These are phyloP conservation scores for Acacia pycnantha DNA, from an alignment of 331 rosid genomes.

Conservation along the genomic window DNA sequence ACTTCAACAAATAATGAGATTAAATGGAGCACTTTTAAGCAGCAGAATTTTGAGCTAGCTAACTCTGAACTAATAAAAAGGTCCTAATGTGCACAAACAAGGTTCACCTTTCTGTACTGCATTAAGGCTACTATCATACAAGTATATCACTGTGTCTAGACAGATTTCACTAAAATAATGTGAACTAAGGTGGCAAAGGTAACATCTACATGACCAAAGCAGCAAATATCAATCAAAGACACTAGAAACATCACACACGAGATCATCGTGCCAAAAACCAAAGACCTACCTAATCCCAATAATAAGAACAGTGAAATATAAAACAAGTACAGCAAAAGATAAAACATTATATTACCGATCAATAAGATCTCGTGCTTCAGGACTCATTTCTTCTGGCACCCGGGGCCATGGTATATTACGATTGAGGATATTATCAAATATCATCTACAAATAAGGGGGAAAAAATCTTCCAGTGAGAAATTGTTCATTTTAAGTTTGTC, in stretches of 20 bases:
- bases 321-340: constrained; percentile 4
- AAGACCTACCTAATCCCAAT: constrained; percentile 2
- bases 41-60: background rate
- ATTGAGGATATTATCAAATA: constrained; percentile 95
- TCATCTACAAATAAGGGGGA: constrained; percentile 53
- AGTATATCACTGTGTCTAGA: background rate
- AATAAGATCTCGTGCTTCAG: constrained; percentile 84
- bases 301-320: constrained; percentile 9
- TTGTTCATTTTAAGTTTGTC: background rate
- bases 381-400: constrained; percentile 84
- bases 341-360: constrained; percentile 63
- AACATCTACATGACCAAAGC: constrained; percentile 4
- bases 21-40: background rate
- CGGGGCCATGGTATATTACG: constrained; percentile 95
- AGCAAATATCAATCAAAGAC: constrained; percentile 3
- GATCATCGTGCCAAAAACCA: constrained; percentile 2
- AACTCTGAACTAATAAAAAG: background rate
- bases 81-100: background rate
- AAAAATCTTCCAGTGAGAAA: constrained; percentile 25
- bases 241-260: background rate
- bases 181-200: background rate
- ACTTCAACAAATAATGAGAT: background rate
- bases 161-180: background rate
- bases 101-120: background rate
- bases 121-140: background rate